Percentiles rank a stretch among this genome's conserved stretches.
Conservation (phyloP, 176 grass and related monocot species). For the Rhynchospora pubera region DNA sequence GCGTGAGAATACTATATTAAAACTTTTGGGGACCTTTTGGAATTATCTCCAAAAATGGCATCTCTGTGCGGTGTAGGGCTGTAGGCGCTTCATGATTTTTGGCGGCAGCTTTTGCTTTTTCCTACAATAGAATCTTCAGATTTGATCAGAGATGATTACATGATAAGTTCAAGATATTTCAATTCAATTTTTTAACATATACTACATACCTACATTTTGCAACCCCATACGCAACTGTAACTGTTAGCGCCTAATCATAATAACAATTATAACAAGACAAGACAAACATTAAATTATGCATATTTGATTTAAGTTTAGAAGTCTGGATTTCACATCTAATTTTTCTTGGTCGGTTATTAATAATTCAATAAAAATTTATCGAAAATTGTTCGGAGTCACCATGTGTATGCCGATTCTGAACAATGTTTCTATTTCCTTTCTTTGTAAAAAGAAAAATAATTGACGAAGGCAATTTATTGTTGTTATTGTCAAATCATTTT, state of each 20-base stretch:
- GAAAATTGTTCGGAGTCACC: background rate
- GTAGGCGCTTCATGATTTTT: background rate
- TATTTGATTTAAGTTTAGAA: background rate
- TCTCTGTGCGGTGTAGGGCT: background rate
- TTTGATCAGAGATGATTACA: background rate
- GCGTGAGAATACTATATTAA: background rate
- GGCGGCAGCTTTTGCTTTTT: conserved; percentile 2
- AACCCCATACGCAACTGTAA: background rate
- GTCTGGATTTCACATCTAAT: too few species aligned
- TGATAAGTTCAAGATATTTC: background rate
- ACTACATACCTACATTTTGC: background rate
- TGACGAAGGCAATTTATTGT: background rate
- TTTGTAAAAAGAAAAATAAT: background rate
- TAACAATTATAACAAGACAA: background rate
- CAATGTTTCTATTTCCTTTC: background rate
- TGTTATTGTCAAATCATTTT: background rate
- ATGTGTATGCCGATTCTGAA: background rate
- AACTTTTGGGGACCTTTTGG: conserved; percentile 7
- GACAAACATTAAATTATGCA: background rate
- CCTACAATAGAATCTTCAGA: conserved; percentile 12
- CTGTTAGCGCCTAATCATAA: background rate
- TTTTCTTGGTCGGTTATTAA: too few species aligned
- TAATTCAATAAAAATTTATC: background rate
- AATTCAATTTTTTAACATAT: background rate
- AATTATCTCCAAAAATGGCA: background rate